Conservation (phyloP, 108 stramenopile species). For the Chaetoceros muelleri region DNA sequence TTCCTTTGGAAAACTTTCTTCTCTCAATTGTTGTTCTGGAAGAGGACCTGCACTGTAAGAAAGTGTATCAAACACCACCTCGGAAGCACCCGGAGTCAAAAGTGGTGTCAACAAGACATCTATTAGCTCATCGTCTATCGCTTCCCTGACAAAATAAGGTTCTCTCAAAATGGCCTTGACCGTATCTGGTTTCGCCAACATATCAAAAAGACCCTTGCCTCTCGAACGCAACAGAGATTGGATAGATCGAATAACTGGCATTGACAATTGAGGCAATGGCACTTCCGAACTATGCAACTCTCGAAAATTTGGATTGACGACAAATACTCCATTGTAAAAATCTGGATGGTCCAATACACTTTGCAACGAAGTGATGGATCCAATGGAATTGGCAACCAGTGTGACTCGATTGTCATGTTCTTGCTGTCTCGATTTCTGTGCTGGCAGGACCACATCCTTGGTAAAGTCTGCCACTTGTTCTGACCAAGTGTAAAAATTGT, state of each 20-base stretch:
- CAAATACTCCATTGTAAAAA: conserved; percentile 52
- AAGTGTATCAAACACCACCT: conserved; percentile 92
- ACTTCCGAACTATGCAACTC: conserved; percentile 85
- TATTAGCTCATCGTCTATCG: conserved; percentile 86
- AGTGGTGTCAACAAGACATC: conserved; percentile 76
- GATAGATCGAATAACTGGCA: conserved; percentile 63
- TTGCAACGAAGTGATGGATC: conserved; percentile 77
- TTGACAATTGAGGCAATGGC: conserved; percentile 39
- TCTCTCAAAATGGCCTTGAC: conserved; percentile 82
- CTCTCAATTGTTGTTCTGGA: conserved; percentile 80
- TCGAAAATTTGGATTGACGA: conserved; percentile 80
- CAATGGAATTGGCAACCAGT: conserved; percentile 89
- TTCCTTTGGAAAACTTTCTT: conserved; percentile 22
- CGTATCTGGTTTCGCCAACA: conserved; percentile 64
- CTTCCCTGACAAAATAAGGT: conserved; percentile 64
- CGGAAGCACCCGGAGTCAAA: conserved; percentile 65
- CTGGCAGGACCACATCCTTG: conserved; percentile 40
- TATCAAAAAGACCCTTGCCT: conserved; percentile 68
- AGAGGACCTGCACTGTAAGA: conserved; percentile 91
- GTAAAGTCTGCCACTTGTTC: conserved; percentile 68
- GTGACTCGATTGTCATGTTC: conserved; percentile 29
- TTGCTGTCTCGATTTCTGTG: conserved; percentile 5
- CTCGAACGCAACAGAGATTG: conserved; percentile 64
- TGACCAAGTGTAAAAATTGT: conserved; percentile 91
- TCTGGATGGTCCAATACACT: conserved; percentile 72